Evolutionary conservation across 257 asterid genomes (phyloP), one percentile per base, ranked within the genome.

Genomic region (Solanum virginianum): DNA sequence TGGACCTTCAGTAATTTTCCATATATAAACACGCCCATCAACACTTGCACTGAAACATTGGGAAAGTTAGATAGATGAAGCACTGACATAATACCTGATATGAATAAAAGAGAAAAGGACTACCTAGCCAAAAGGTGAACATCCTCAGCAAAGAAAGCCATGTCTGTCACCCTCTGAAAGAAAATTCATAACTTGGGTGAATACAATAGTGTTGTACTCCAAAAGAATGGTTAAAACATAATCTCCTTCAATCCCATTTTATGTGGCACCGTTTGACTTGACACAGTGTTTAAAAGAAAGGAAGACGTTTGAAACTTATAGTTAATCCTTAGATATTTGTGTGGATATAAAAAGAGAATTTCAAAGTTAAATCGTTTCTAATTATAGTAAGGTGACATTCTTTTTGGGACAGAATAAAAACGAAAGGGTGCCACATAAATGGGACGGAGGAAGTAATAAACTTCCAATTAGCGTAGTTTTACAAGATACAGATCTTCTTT

Each of bases 121-220:
- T 93, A 96, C 99, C 99, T 94, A 60, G 99, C 99, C 92, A 95
- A 89, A 85, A 97, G 94, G 91, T 92, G 99, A 86, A 97, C 99
- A 90, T 97, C 99, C 87, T 97, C 97, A 20, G 99, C 99, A 90
- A 97, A 97, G 93, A 97, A 97, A 86, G 97, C 98, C 99, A 95
- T 97, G 90, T 97, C 99, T 11, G 99, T 95, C 80, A 97, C 99
- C 93, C 98, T 95, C 99, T 97, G 98, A 79, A 87, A 95, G 85
- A 88, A 89, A 60, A 84, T 29, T 65, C 20, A 47, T 7, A 29
- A 24, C 49, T 49, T 17, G 24, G 29, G 41, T 83, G 8, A 68
- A 83, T 51, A 83, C 32, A 49, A 83, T 83, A 47, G 24, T 77
- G 45, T 15, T 13, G 4, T 51, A 24, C n/a, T 49, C 45, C 60